These are phyloP conservation scores for Perkinsus olseni DNA, from an alignment of 169 alveolate species.

Conservation along the genomic window DNA sequence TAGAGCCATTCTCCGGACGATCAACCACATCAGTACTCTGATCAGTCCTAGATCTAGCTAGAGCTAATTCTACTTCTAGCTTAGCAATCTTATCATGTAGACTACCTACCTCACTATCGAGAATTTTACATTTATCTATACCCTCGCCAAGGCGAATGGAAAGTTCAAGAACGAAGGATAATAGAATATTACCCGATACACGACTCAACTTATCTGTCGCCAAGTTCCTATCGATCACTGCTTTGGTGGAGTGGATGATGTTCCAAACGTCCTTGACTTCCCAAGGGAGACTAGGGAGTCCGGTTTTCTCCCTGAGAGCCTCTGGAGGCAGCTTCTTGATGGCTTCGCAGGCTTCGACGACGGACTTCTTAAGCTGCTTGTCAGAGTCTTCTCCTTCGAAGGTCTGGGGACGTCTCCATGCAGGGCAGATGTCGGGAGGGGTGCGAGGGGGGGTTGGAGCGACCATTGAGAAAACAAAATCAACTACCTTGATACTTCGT, in stretches of 20 bases:
- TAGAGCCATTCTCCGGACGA: background rate
- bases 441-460: background rate
- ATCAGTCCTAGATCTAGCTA: background rate
- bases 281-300: background rate
- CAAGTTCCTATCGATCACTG: background rate
- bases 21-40: background rate
- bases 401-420: background rate
- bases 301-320: background rate
- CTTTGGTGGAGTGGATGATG: background rate
- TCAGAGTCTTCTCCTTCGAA: background rate
- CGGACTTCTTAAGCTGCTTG: too few species aligned
- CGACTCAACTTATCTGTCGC: background rate
- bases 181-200: background rate
- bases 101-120: background rate
- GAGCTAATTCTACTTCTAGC: too few species aligned
- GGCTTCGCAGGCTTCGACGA: background rate
- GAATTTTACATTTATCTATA: background rate
- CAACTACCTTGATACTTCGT: background rate
- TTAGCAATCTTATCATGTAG: background rate
- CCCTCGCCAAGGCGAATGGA: background rate
- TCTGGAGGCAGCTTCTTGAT: background rate
- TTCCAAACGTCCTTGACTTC: background rate
- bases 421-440: background rate
- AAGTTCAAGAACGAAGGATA: background rate
- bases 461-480: background rate